phyloP scores from a whole-genome alignment of 192 early-diverging fungal genomes.

The Neocallimastix lanati region DNA sequence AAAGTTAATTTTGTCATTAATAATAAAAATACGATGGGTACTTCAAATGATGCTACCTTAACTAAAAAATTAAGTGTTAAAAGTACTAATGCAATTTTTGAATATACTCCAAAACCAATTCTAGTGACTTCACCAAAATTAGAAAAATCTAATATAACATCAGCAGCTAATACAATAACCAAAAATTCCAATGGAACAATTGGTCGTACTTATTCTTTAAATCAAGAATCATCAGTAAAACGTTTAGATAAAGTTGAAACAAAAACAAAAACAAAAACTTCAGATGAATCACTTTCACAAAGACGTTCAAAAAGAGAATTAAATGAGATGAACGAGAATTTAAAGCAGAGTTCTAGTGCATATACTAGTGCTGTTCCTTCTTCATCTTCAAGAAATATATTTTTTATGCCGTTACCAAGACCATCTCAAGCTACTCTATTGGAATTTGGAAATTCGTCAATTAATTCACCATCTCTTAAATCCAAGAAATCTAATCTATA shows the following conservation, averaged over 20 bases:
- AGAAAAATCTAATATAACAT: not conserved
- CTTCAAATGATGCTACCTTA: not conserved
- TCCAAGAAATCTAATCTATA: not conserved
- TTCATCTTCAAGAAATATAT: not conserved
- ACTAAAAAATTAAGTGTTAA: not conserved
- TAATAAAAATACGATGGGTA: not conserved
- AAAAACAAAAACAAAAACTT: not conserved
- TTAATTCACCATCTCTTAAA: not conserved
- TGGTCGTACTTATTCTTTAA: too few species aligned
- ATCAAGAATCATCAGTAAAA: not conserved
- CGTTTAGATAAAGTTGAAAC: not conserved
- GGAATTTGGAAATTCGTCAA: not conserved
- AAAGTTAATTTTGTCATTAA: not conserved
- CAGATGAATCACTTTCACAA: not conserved
- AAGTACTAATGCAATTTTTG: not conserved
- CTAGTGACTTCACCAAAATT: not conserved
- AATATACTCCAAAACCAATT: not conserved
- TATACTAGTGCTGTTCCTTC: not conserved
- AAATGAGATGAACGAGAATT: not conserved
- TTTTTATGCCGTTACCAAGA: not conserved
- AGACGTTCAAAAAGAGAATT: not conserved
- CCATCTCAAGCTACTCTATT: not conserved
- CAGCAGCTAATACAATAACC: not conserved
- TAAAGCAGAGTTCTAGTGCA: not conserved
- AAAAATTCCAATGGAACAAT: too few species aligned